These are phyloP conservation scores for Wallacemonas collosoma DNA, from an alignment of 208 protist species.

Conservation along the genomic window DNA sequence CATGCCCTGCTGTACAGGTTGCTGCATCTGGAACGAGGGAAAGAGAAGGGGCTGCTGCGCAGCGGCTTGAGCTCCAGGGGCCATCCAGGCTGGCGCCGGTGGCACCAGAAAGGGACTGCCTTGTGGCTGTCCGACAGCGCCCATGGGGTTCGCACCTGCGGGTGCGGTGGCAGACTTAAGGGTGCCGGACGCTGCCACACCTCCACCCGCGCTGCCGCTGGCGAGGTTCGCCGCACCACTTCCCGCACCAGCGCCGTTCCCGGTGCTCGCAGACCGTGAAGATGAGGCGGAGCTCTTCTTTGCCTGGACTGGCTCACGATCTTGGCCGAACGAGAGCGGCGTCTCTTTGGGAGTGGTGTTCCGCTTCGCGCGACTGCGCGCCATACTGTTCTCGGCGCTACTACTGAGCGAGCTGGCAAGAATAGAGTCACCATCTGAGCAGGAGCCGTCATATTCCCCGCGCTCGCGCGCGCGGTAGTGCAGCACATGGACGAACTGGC, in stretches of 20 bases:
- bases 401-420: constrained; percentile 24
- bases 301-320: neutral
- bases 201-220: neutral
- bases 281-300: constrained; percentile 23
- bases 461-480: constrained; percentile 41
- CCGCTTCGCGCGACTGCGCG: constrained; percentile 17
- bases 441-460: constrained; percentile 35
- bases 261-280: constrained; percentile 29
- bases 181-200: neutral
- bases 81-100: neutral
- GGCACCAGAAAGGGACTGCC: constrained; percentile 9
- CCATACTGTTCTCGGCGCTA: constrained; percentile 22
- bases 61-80: neutral
- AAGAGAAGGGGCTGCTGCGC: constrained; percentile 12
- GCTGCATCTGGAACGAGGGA: constrained; percentile 14
- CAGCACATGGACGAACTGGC: constrained; percentile 74
- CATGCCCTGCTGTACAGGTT: neutral
- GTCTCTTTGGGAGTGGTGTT: constrained; percentile 30
- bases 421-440: constrained; percentile 39
- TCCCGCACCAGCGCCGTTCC: neutral
- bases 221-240: neutral
- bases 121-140: constrained; percentile 8
- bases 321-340: constrained; percentile 29
- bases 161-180: too few species aligned
- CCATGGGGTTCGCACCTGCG: constrained; percentile 7